phyloP scores from a whole-genome alignment of 805 yeast species.

The Tetrapisispora fleetii region DNA sequence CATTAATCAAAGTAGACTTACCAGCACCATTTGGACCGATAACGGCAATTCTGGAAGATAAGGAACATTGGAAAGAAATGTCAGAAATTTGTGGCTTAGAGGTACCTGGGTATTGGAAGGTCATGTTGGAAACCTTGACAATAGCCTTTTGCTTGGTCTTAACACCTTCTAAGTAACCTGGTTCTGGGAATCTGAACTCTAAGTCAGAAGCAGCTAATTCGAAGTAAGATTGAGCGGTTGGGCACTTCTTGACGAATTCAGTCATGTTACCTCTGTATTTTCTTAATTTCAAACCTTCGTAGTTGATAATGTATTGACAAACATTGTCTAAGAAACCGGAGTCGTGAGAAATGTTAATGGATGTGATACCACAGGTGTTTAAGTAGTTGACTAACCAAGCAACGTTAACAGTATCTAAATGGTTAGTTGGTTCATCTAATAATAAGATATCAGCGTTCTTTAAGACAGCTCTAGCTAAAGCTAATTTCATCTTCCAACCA shows the following conservation, averaged over 20 bases:
- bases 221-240: conserved; percentile 97
- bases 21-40: conserved; percentile 99
- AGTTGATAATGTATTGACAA: conserved; percentile 96
- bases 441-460: conserved; percentile 95
- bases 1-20: conserved; percentile 97
- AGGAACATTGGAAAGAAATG: conserved; percentile 96
- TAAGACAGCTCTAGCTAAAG: conserved; percentile 97
- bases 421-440: conserved; percentile 99
- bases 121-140: conserved; percentile 93
- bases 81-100: conserved; percentile 85
- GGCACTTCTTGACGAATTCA: conserved; percentile 97
- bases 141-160: conserved; percentile 99
- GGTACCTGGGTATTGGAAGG: conserved; percentile 99
- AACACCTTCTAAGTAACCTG: conserved; percentile 99
- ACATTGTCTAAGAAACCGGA: conserved; percentile 98
- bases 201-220: conserved; percentile 97
- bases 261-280: conserved; percentile 99
- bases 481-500: conserved; percentile 99
- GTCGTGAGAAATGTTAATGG: conserved; percentile 98
- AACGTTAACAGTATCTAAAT: conserved; percentile 98
- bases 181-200: conserved; percentile 97
- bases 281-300: conserved; percentile 99
- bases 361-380: conserved; percentile 96
- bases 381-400: conserved; percentile 99
- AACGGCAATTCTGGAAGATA: conserved; percentile 99